Base-by-base conservation (phyloP, 1,139 yeast genomes). In the Debaryomyces subglobosus region DNA sequence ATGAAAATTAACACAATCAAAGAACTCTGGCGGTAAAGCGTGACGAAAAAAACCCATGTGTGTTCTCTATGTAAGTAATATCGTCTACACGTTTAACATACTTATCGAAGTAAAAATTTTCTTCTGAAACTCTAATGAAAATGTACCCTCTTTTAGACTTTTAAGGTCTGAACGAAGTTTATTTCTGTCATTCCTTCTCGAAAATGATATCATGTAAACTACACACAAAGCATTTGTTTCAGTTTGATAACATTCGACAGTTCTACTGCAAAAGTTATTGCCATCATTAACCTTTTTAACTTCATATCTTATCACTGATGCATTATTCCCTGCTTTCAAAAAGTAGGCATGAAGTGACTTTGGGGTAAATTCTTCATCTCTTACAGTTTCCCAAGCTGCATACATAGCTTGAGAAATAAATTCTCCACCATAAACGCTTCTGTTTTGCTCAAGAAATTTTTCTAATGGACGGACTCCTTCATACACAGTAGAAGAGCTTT, bases 351-450 rank as follows among this genome's bases (percentile, higher is more conserved):
- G 78, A 39, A 71, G 60, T 10, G 77, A 71, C 53, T 74, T 72
- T 4, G 78, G 75, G 39, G 64, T 62, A 40, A 71, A 65, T 25
- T 59, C 69, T 24, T 49, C 57, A 36, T 57, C 57, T 6, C 49
- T 50, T 7, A 74, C 58, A 9, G 74, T 60, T 40, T 62, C 69
- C 72, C 74, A 72, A 1, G 73, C 76, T 0, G 77, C 79, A 37
- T 64, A 51, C 12, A 68, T 47, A 1, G 67, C 65, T 53, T 72
- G 78, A 21, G 65, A 51, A 3, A 72, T 56, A 24, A 71, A 59
- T 46, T 74, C 79, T 3, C 79, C 79, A 2, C 79, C 79, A 54
- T 65, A 74, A 3, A 71, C 65, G 1, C 77, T 78, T 49, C 76
- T 58, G 4, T 62, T 65, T 0, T 61, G 71, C 9, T 57, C 61